Percentiles rank a stretch among this genome's conserved stretches.
phyloP scores from a whole-genome alignment of 202 grass and related monocot genomes.

The Schoenoplectus tabernaemontani region DNA sequence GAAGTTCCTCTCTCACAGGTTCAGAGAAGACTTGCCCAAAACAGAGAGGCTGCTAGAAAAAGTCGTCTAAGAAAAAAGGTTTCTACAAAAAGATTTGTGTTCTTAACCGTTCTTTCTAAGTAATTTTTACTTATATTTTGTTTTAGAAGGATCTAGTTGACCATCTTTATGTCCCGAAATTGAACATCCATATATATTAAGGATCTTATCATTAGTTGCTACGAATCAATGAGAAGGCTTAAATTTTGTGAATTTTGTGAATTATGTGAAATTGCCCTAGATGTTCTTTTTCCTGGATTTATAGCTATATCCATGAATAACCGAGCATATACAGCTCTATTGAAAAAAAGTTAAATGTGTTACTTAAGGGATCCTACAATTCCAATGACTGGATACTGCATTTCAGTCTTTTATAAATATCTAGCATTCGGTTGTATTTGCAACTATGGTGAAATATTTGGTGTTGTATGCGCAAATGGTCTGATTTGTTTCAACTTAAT shows the following conservation, averaged over 20 bases:
- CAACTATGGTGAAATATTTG: neutral
- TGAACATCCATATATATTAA: neutral
- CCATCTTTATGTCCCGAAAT: neutral
- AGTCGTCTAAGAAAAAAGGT: slow-evolving; percentile 92
- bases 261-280: neutral
- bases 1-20: slow-evolving; percentile 27
- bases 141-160: neutral
- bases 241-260: neutral
- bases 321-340: neutral
- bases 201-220: neutral
- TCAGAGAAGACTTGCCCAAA: slow-evolving; percentile 66
- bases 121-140: slow-evolving; percentile 14
- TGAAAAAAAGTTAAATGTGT: neutral
- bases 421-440: neutral
- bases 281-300: too few species aligned
- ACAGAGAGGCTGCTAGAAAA: slow-evolving; percentile 80
- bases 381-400: neutral
- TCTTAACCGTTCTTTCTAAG: neutral
- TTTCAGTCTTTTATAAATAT: neutral
- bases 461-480: neutral
- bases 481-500: neutral
- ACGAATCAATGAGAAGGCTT: neutral
- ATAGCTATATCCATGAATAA: neutral
- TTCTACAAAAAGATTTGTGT: neutral
- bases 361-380: neutral